Conservation (phyloP, 805 yeast species). For the Candida krabiensis region DNA sequence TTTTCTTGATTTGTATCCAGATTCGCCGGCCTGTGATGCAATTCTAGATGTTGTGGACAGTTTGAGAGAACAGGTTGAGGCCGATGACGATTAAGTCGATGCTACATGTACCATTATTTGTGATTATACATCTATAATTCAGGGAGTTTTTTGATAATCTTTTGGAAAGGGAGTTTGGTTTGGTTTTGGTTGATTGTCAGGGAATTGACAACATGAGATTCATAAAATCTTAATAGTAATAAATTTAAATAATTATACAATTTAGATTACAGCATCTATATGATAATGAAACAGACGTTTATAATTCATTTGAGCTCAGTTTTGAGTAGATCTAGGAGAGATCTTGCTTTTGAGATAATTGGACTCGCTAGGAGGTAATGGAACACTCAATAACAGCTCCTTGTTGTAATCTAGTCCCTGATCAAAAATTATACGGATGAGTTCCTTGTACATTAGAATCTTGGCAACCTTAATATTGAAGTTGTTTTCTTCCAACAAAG, state of each 20-base stretch:
- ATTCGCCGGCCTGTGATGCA: conserved; percentile 90
- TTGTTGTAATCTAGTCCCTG: conserved; percentile 27
- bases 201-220: too few species aligned
- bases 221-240: too few species aligned
- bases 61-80: conserved; percentile 46
- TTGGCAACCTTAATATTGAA: conserved; percentile 47
- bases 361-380: conserved; percentile 47
- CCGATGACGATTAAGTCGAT: conserved; percentile 2
- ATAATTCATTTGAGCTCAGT: too few species aligned
- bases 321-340: conserved; percentile 6
- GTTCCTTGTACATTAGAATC: conserved; percentile 50
- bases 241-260: too few species aligned
- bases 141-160: background rate
- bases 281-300: background rate
- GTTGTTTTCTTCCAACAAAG: conserved; percentile 38
- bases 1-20: conserved; percentile 80
- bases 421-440: conserved; percentile 43
- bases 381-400: conserved; percentile 38
- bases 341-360: conserved; percentile 35
- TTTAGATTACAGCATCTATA: too few species aligned
- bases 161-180: too few species aligned
- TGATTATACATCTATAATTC: background rate
- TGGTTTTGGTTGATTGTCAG: too few species aligned
- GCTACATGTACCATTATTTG: background rate
- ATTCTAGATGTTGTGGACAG: conserved; percentile 80